Base-by-base conservation (phyloP, 208 protist species). In the Trichomonas tenax region DNA sequence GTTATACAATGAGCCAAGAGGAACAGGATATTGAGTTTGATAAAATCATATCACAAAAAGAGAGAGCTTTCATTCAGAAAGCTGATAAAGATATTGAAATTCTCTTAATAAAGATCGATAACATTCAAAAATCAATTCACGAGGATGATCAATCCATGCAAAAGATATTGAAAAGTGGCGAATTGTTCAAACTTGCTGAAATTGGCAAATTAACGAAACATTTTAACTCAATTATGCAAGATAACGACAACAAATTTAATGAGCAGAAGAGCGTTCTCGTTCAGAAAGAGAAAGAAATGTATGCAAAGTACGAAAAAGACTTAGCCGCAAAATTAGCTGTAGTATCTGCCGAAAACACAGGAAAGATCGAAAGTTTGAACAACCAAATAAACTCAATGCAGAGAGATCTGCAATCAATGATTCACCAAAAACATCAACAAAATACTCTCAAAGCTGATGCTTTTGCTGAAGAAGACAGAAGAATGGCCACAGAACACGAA, bases 401-500 rank as follows among this genome's bases (percentile, higher is more conserved):
- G 17, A 41, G 38, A 46, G 82, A 89, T 10, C 40, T 89, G 38
- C 82, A 89, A 46, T 34, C 31, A 44, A 44, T 89, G 38, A 89
- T 89, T 89, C 82, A 89, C 40, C 31, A 89, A 8, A 89, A 89
- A 31, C 82, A 89, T 46, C 82, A 89, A 26, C 82, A 89, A 46
- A 44, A 34, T 41, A 31, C 34, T 31, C 36, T 89, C 15, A 89
- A 89, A 89, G 38, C 31, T 46, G 82, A 89, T 44, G 21, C 40
- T 31, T 21, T 89, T 3, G 17, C 38, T 17, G 17, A 89, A 46
- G 82, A 89, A 89, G 82, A 89, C 38, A 41, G 82, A 89, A 89
- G 82, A 89, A 89, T 89, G 82, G 82, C 82, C 1, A n/a, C 82
- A n/a, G 82, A 89, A 31, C 82, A 89, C 23, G 82, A 89, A 89